Conservation (phyloP, 2,329 filamentous ascomycete genomes). For the Microsporum ferrugineum region DNA sequence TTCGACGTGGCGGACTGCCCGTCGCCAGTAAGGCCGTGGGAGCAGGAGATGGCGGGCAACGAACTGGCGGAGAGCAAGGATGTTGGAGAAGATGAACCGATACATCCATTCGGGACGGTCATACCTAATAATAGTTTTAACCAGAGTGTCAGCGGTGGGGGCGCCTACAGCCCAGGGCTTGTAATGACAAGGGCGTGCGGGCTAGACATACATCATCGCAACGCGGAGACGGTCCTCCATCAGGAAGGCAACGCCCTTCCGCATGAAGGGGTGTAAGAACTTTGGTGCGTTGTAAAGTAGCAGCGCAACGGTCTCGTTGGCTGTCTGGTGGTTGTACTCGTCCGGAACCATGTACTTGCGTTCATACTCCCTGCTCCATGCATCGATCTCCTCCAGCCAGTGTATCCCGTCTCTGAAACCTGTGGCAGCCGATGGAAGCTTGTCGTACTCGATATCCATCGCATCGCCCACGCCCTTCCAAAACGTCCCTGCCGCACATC, state of each 20-base stretch:
- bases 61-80: conserved; percentile 45
- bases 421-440: conserved; percentile 31
- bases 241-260: conserved; percentile 45
- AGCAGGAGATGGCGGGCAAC: conserved; percentile 47
- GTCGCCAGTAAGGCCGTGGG: conserved; percentile 42
- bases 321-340: conserved; percentile 40
- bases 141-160: neutral
- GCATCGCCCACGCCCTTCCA: conserved; percentile 62
- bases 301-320: conserved; percentile 49
- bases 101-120: conserved; percentile 28
- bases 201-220: conserved; percentile 49
- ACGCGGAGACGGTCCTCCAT: conserved; percentile 54
- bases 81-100: conserved; percentile 31
- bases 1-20: conserved; percentile 31
- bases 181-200: neutral
- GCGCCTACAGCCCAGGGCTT: neutral
- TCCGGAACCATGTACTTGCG: conserved; percentile 46
- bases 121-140: conserved; percentile 26
- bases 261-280: conserved; percentile 36
- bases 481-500: conserved; percentile 54
- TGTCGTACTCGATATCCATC: conserved; percentile 49
- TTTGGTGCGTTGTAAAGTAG: conserved; percentile 47
- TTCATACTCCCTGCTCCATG: conserved; percentile 50
- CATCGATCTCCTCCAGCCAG: conserved; percentile 41
- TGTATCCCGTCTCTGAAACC: conserved; percentile 42